Evolutionary conservation across 2,329 filamentous ascomycete species (phyloP), one percentile per base, ranked within the genome.

Genomic region (Claviceps fusiformis): DNA sequence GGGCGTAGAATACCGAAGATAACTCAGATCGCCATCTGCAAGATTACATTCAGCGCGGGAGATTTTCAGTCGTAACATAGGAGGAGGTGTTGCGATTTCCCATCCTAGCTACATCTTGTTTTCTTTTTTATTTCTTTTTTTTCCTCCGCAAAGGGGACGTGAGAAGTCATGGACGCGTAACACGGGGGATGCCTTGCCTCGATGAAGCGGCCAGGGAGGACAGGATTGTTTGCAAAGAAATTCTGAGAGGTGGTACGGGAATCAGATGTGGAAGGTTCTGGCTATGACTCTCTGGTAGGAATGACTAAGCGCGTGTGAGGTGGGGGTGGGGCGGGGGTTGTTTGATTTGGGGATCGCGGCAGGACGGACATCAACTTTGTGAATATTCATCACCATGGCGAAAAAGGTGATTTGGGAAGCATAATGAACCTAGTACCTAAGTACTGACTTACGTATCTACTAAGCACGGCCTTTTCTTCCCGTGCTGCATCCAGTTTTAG

Each of bases 201-300:
- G 11, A 17, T 17, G 45, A 47, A 47, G 45, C 45, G 1, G 27
- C 2, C 7, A 27, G 24, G 45, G 15, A n/a, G 13, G 45, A 46
- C 3, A 17, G 45, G 27, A 4, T 29, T 8, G 45, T 29, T 29
- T 47, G 45, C 3, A 13, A 17, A 31, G 45, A 17, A 29, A 17
- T 3, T 41, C 24, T 15, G 39, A n/a, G 24, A 43, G 50, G 37
- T 50, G 27, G 8, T 33, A 9, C 5, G 31, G 15, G 8, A n/a
- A n/a, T 3, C 29, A 44, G 46, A 73, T 70, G 4, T 83, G 68
- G 8, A 86, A 69, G 2, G 80, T 80, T 0, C 78, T 72, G 33
- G 79, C 75, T 67, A 87, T 85, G 1, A 73, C 11, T 17, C 8
- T n/a, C n/a, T 17, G 39, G 39, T 70, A 1, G 86, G 75, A 66